Percentiles rank a stretch among this genome's conserved stretches.
Conservation (phyloP, 83 land plant genomes). For the Diphasiastrum complanatum region DNA sequence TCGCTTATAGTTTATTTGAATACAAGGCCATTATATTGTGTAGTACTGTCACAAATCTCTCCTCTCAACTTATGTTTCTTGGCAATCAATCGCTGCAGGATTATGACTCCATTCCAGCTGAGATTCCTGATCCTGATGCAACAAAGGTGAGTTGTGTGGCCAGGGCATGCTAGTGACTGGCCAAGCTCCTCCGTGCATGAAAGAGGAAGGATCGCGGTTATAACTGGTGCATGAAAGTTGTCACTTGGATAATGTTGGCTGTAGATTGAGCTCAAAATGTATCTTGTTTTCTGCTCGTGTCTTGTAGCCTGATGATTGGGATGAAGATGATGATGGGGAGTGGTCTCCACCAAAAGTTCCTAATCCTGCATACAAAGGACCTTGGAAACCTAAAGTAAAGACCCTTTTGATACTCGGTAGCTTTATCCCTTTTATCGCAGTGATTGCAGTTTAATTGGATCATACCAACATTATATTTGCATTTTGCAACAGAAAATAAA, state of each 20-base stretch:
- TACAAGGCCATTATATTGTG: not conserved
- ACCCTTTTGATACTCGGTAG: not conserved
- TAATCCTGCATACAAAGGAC: constrained; percentile 94
- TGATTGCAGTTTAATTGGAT: not conserved
- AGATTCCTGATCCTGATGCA: constrained; percentile 76
- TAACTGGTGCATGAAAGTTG: not conserved
- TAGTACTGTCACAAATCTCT: not conserved
- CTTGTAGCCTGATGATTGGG: constrained; percentile 57
- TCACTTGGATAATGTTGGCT: not conserved
- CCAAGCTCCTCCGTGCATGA: not conserved
- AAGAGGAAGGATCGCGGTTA: not conserved
- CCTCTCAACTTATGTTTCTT: not conserved
- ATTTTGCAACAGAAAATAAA: constrained; percentile 54
- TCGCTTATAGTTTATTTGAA: not conserved
- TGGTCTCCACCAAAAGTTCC: constrained; percentile 48
- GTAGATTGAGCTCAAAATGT: not conserved
- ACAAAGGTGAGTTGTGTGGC: constrained; percentile 48
- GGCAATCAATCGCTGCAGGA: constrained; percentile 40
- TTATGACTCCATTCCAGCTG: constrained; percentile 63
- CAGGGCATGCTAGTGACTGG: not conserved
- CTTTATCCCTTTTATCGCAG: not conserved
- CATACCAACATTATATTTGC: not conserved
- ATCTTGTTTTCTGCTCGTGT: constrained; percentile 8
- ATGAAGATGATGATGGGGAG: constrained; percentile 47
- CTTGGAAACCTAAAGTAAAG: constrained; percentile 82